Evolutionary conservation across 345 rosid genomes (phyloP).

Genomic region (Syzygium grande): DNA sequence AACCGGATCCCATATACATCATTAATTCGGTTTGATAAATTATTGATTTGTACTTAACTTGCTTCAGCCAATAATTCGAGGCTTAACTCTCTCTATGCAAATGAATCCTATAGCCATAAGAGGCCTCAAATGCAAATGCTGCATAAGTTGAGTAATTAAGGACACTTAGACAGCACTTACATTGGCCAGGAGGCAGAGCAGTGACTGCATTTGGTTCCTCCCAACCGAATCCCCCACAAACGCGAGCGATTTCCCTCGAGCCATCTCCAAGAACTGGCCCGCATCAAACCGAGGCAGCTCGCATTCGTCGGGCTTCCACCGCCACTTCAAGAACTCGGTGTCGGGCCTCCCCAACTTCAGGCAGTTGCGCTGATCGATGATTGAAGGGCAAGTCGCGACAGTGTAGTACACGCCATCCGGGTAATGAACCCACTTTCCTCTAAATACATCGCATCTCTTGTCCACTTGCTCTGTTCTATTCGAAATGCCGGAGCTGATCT

Average conservation of each 20-base stretch:
- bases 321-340: conserved; percentile 38
- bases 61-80: neutral
- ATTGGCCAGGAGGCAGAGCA: conserved; percentile 28
- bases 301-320: conserved; percentile 38
- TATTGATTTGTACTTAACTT: neutral
- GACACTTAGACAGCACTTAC: conserved; percentile 8
- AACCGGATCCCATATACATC: too few relatives aligned
- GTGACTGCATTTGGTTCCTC: conserved; percentile 38
- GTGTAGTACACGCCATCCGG: conserved; percentile 24
- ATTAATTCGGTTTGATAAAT: neutral
- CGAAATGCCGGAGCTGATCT: neutral
- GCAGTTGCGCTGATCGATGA: conserved; percentile 37
- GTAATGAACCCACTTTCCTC: conserved; percentile 26
- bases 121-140: neutral
- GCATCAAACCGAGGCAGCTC: conserved; percentile 23
- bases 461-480: neutral
- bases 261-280: conserved; percentile 22
- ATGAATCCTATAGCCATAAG: neutral
- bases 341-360: conserved; percentile 42
- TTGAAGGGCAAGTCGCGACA: conserved; percentile 22
- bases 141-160: neutral
- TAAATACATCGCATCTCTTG: conserved; percentile 26
- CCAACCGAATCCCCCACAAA: conserved; percentile 41
- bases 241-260: conserved; percentile 24
- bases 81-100: neutral